phyloP scores from a whole-genome alignment of 257 asterid genomes.

The Parsonsia alboflavescens region DNA sequence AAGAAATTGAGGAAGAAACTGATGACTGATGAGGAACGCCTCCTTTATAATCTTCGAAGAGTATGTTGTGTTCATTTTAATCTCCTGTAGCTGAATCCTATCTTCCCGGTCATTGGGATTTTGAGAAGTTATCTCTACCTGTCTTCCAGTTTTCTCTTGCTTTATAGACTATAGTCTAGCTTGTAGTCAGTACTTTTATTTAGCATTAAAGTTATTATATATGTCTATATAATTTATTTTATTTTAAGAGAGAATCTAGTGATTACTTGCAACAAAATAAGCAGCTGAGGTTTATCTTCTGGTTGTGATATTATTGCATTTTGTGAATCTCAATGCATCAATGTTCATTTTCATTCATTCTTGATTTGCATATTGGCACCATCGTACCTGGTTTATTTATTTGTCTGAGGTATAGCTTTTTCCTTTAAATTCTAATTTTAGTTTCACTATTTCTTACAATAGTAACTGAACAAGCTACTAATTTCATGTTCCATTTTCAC shows the following conservation, averaged over 20 bases:
- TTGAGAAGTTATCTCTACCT: background rate
- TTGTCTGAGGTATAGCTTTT: background rate
- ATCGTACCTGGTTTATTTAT: background rate
- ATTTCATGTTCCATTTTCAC: conserved; percentile 7
- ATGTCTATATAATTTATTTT: background rate
- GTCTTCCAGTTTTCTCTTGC: background rate
- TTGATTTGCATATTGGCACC: background rate
- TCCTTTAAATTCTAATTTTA: background rate
- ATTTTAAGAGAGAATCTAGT: background rate
- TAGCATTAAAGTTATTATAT: background rate
- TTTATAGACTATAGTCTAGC: background rate
- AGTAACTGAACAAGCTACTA: background rate
- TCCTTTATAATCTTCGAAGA: conserved; percentile 73
- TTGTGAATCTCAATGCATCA: background rate
- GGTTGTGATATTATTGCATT: background rate
- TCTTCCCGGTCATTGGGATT: background rate
- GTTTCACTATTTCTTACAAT: background rate
- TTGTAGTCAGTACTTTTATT: background rate
- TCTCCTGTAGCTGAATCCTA: background rate
- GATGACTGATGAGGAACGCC: conserved; percentile 92
- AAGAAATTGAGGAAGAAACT: conserved; percentile 55
- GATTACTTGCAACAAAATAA: background rate
- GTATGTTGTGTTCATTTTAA: conserved; percentile 28
- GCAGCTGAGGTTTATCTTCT: background rate
- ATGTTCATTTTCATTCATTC: background rate